Conservation (phyloP, 164 flowering plant genomes). For the Vitis amurensis region DNA sequence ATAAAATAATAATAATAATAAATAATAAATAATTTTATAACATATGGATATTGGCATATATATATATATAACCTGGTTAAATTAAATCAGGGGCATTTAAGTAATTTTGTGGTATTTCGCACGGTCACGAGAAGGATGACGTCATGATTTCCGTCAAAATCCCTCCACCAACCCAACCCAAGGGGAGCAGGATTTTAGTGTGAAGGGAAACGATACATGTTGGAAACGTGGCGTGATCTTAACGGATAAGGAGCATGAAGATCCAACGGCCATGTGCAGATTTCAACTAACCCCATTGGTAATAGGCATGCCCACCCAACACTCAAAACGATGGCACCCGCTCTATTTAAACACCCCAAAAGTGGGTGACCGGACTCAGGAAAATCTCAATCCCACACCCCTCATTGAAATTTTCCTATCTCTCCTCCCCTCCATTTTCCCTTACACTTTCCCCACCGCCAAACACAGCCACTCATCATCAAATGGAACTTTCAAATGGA, state of each 20-base stretch:
- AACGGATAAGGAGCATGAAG: not conserved
- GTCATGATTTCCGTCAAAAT: not conserved
- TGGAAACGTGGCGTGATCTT: conserved; percentile 26
- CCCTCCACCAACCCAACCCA: conserved; percentile 6
- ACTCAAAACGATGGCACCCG: not conserved
- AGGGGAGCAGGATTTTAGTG: too few relatives aligned
- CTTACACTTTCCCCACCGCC: too few relatives aligned
- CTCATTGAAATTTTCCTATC: conserved; percentile 5
- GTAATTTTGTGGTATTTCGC: not conserved
- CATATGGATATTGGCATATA: too few relatives aligned
- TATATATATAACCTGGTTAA: too few relatives aligned
- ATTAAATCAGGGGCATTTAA: not conserved
- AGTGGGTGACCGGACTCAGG: conserved; percentile 19
- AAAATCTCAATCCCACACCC: conserved; percentile 13
- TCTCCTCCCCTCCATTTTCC: not conserved
- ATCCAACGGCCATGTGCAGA: conserved; percentile 31
- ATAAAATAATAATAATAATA: too few relatives aligned
- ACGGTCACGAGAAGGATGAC: not conserved
- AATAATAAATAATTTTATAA: too few relatives aligned
- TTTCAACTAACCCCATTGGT: conserved; percentile 32
- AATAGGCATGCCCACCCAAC: conserved; percentile 28
- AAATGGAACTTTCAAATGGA: too few relatives aligned
- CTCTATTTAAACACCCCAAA: conserved; percentile 25
- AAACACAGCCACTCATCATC: too few relatives aligned
- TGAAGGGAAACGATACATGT: too few relatives aligned